These are phyloP conservation scores for Geotrichum fermentans DNA, from an alignment of 1,139 yeast species.

Conservation along the genomic window DNA sequence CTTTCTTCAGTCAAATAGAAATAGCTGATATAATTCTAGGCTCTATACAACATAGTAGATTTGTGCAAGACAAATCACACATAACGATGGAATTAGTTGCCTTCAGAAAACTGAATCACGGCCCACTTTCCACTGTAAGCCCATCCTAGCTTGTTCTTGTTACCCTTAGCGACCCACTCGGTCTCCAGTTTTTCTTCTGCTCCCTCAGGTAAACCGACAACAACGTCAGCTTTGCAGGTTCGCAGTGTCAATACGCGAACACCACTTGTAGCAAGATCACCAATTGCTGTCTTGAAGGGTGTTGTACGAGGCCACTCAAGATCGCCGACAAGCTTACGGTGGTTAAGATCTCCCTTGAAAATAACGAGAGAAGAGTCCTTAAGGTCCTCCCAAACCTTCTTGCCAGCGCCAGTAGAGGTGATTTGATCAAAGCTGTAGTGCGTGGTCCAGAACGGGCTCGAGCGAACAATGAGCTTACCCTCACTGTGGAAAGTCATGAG, in stretches of 20 bases:
- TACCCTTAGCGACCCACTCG: conserved; percentile 52
- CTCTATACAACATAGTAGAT: too few species aligned
- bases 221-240: conserved; percentile 96
- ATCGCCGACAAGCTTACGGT: conserved; percentile 89
- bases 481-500: conserved; percentile 46
- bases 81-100: too few species aligned
- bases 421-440: conserved; percentile 65
- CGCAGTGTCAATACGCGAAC: conserved; percentile 70
- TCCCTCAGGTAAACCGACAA: conserved; percentile 72
- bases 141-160: conserved; percentile 73
- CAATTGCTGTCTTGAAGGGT: conserved; percentile 64
- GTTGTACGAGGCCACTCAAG: conserved; percentile 82
- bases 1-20: too few species aligned
- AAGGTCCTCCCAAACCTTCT: conserved; percentile 49
- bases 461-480: conserved; percentile 54
- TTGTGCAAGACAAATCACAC: too few species aligned
- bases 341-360: conserved; percentile 93
- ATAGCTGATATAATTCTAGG: too few species aligned
- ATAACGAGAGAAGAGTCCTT: conserved; percentile 63
- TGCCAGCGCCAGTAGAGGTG: conserved; percentile 54
- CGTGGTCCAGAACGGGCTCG: conserved; percentile 83
- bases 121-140: conserved; percentile 90
- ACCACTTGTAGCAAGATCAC: conserved; percentile 55
- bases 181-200: conserved; percentile 60
- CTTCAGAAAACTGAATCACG: conserved; percentile 53